Evolutionary conservation across 306 rosid species (phyloP), one percentile per base, ranked within the genome.

Genomic region (Cucumis hystrix): DNA sequence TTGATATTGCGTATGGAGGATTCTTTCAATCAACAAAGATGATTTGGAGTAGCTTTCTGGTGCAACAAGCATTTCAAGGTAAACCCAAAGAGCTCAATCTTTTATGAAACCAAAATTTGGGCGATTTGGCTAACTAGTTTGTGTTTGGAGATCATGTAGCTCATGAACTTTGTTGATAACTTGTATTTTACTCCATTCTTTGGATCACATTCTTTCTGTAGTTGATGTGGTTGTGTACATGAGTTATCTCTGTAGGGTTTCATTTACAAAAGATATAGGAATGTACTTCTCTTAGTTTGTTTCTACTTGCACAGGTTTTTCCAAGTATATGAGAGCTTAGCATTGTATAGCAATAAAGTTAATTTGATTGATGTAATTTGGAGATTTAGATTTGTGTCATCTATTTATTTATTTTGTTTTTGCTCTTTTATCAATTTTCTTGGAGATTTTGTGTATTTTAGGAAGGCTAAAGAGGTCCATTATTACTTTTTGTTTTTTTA

Each of bases 151-250:
- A 72, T 51, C 43, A 72, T 51, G 43, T 49, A 30, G 45, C 47
- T 72, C 77, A 30, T 72, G 9, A 25, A 30, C 77, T 33, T 73
- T 28, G 61, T 30, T 28, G 76, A 72, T 16, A 9, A 9, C 12
- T 33, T 73, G 77, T 73, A 73, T 73, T 30, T 73, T 17, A 33
- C 49, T 52, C 60, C 77, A 73, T 73, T 73, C 77, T 73, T 73
- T 73, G 41, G 41, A 5, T 73, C 59, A 18, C 18, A 73, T 73
- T 73, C 77, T 73, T 54, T 54, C 30, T 52, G 30, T 73, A 54
- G 62, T 47, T 70, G 39, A 21, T 14, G 76, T 71, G 60, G 59
- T 28, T 71, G 8, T 73, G 77, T 73, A 73, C 17, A 73, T 73
- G 77, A 54, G 62, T 37, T 52, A 33, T 41, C 23, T 73, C 23